phyloP scores from a whole-genome alignment of 1,139 yeast species.

The Wickerhamomyces sp. region DNA sequence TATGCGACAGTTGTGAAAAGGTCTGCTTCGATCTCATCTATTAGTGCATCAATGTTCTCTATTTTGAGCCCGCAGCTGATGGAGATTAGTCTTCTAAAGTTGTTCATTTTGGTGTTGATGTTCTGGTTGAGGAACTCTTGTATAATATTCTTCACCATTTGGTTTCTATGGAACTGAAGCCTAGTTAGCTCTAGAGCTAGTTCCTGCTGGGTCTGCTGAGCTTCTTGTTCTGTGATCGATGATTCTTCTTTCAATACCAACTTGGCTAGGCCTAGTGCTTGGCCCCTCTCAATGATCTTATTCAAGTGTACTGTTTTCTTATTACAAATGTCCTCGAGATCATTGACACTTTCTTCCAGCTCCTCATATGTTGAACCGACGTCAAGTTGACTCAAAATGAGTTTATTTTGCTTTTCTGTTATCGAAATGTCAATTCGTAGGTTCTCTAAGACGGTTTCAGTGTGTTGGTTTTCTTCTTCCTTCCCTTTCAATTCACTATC shows the following conservation, averaged over 20 bases:
- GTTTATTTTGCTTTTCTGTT: slow-evolving; percentile 20
- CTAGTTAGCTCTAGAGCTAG: slow-evolving; percentile 45
- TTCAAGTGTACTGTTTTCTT: slow-evolving; percentile 32
- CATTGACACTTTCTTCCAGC: slow-evolving; percentile 27
- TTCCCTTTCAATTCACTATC: slow-evolving; percentile 33
- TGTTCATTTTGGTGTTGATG: slow-evolving; percentile 54
- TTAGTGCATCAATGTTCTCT: slow-evolving; percentile 74
- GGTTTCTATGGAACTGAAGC: slow-evolving; percentile 48
- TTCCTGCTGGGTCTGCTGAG: slow-evolving; percentile 16
- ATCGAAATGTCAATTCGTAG: slow-evolving; percentile 18
- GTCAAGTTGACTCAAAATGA: slow-evolving; percentile 17
- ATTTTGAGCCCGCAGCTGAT: slow-evolving; percentile 71
- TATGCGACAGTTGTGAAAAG: slow-evolving; percentile 20
- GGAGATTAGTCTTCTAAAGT: slow-evolving; percentile 76
- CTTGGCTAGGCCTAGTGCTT: slow-evolving; percentile 55
- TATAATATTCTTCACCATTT: slow-evolving; percentile 37
- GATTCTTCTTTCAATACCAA: slow-evolving; percentile 52
- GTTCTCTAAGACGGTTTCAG: slow-evolving; percentile 16
- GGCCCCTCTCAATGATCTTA: slow-evolving; percentile 50
- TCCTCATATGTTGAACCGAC: slow-evolving; percentile 20
- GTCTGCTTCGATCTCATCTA: slow-evolving; percentile 50
- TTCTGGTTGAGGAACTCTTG: slow-evolving; percentile 31
- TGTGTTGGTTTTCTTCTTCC: slow-evolving; percentile 32
- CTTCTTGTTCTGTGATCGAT: slow-evolving; percentile 25
- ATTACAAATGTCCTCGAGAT: slow-evolving; percentile 24